Base-by-base conservation (phyloP, 2,329 filamentous ascomycete genomes). In the Thielaviopsis ethacetica region DNA sequence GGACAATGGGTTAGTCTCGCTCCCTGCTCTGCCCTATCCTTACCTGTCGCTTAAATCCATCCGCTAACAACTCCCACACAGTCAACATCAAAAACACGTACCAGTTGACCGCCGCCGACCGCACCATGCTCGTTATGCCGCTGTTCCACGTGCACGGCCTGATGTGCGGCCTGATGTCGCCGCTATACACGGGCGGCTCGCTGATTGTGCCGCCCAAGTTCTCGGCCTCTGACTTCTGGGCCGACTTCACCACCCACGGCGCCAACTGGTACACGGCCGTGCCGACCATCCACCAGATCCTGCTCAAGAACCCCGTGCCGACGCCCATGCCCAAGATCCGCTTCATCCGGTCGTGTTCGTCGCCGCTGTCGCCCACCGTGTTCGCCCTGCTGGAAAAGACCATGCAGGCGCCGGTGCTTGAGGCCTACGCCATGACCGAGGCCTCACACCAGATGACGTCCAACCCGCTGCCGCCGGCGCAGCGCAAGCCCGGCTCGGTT, bases 191-290 rank as follows among this genome's bases (percentile, higher is more conserved):
- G 1, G 85, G 85, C 30, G 87, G 88, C 59, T 91, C 87, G 6
- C 85, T 90, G 62, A 76, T 95, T 60, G 85, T 94, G 5, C 88
- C 88, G 1, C 66, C 76, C 57, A 86, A 84, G 67, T 94, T 94
- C 77, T 91, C 87, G 3, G 88, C 89, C 9, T 79, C 80, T 1
- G 83, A 87, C 21, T 95, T 95, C 72, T 95, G 89, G 89, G 70
- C 71, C 24, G 84, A 93, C 69, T 93, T 93, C 66, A 76, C 76
- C 64, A 74, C 77, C 5, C 77, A 90, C 73, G 76, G 82, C 63
- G 89, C 88, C 26, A 95, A 88, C 69, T 95, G 89, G 89, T 95
- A 93, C 72, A 93, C 88, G 0, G 89, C 89, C 0, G 89, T 93
- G n/a, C 89, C 89, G 1, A 94, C 89, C 0, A 94, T 95, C 68